Base-by-base conservation (phyloP, 1,139 yeast species). In the Spencermartinsiella ligniputridi region DNA sequence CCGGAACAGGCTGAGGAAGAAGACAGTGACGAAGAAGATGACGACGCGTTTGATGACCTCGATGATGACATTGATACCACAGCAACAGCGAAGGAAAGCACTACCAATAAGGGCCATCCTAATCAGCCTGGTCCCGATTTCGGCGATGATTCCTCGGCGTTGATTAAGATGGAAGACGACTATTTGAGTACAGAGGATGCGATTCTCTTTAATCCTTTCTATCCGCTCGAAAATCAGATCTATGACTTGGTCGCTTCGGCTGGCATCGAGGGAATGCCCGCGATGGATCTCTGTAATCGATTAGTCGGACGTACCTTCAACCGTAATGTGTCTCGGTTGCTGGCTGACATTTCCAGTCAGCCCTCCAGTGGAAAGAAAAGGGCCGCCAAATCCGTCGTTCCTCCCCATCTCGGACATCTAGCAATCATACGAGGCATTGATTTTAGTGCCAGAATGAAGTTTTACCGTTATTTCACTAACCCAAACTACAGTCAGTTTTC, bases 371-470 rank as follows among this genome's bases (percentile, higher is more conserved):
- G 67, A 2, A 68, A 64, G 35, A 47, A 48, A 20, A 48, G 44
- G 35, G 5, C 32, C 8, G 8, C 15, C 32, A 40, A 46, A 5
- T 48, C 47, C 35, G 41, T 35, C 24, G 60, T 61, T 40, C 57
- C 66, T 2, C 52, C 59, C 2, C 56, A 62, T 29, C 40, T 64
- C 3, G 68, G 65, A 12, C 68, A 71, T 37, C 57, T 69, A 37
- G 64, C 74, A 1, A 64, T 87, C 2, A 72, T 83, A 1, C 71
- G 86, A 47, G 81, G 82, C 21, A 78, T 81, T 48, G 94, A 85
- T 56, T 80, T 81, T 52, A 80, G 78, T 49, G 94, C 95, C 0
- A 79, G 88, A 53, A 71, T 74, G 51, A 84, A 85, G 56, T 85
- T 79, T 54, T 86, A 79, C 59, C 70, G 95, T 34, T 81, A 85